Evolutionary conservation across 495 filamentous ascomycete species (phyloP).

Genomic region (Xylaria venustula): DNA sequence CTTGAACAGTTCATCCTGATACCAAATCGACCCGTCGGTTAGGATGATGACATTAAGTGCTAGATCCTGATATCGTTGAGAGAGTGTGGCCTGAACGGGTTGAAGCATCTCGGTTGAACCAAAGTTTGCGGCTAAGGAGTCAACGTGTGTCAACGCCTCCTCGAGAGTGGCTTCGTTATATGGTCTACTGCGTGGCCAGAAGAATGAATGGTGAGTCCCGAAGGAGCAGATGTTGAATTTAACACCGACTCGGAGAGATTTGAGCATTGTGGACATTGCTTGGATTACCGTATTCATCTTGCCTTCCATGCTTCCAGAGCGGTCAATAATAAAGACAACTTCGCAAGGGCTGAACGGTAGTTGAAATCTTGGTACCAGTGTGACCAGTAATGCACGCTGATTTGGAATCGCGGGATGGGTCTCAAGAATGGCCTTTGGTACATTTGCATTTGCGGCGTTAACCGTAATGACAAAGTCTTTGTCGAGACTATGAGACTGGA

Average conservation of each 20-base stretch:
- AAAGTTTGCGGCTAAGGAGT: slow-evolving; percentile 48
- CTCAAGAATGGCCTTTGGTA: slow-evolving; percentile 62
- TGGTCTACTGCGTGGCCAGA: slow-evolving; percentile 56
- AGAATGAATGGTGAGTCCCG: slow-evolving; percentile 49
- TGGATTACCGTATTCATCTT: slow-evolving; percentile 55
- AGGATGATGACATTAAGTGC: slow-evolving; percentile 64
- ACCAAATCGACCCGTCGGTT: slow-evolving; percentile 68
- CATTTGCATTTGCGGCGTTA: slow-evolving; percentile 52
- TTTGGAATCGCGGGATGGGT: slow-evolving; percentile 56
- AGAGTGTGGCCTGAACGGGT: slow-evolving; percentile 53
- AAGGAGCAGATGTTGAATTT: slow-evolving; percentile 79
- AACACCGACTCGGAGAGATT: slow-evolving; percentile 63
- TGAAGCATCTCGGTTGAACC: slow-evolving; percentile 67
- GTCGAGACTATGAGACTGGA: slow-evolving; percentile 46
- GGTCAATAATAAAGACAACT: slow-evolving; percentile 69
- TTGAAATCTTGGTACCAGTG: slow-evolving; percentile 64
- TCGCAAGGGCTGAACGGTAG: slow-evolving; percentile 56
- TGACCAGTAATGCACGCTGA: slow-evolving; percentile 66
- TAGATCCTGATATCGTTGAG: slow-evolving; percentile 50
- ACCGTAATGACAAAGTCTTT: slow-evolving; percentile 57
- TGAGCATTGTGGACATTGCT: slow-evolving; percentile 66
- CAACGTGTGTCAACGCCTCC: slow-evolving; percentile 50
- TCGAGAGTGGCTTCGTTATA: slow-evolving; percentile 55
- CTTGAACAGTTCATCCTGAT: slow-evolving; percentile 52
- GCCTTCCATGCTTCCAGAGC: slow-evolving; percentile 62